phyloP scores from a whole-genome alignment of 768 basidiomycete species.

The Coprinellus micaceus region DNA sequence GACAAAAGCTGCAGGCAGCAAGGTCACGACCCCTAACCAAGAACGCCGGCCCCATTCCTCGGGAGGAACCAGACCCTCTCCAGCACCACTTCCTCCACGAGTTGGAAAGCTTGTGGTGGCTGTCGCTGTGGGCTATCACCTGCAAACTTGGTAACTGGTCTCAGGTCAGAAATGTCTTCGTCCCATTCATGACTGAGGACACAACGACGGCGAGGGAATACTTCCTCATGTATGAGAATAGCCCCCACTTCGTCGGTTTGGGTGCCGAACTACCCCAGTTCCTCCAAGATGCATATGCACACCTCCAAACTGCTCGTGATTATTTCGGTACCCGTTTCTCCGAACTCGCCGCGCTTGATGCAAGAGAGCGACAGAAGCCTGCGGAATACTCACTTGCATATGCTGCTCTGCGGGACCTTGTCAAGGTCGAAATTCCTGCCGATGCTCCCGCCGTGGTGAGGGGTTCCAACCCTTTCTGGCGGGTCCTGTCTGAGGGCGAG shows the following conservation, averaged over 20 bases:
- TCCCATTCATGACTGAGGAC: no score
- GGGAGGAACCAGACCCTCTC: background rate
- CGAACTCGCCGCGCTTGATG: background rate
- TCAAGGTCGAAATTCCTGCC: background rate
- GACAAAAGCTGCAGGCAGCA: background rate
- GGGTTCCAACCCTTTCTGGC: background rate
- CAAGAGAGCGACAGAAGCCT: background rate
- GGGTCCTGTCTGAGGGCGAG: no score
- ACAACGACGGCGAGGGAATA: no score
- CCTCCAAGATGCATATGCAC: background rate
- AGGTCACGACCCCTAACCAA: no score
- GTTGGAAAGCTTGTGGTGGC: conserved; percentile 1
- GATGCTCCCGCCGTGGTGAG: background rate
- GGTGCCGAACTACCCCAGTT: no score
- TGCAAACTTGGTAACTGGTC: background rate
- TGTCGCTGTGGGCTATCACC: background rate
- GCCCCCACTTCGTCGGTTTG: no score
- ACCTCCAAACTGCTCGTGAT: no score
- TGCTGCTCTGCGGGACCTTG: background rate
- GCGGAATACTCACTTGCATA: no score
- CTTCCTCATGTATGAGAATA: no score
- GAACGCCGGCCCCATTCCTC: background rate
- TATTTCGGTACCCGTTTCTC: background rate
- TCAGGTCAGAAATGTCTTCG: background rate
- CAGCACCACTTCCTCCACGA: background rate